These are phyloP conservation scores for Mycena chlorophos DNA, from an alignment of 768 basidiomycete species.

Conservation along the genomic window DNA sequence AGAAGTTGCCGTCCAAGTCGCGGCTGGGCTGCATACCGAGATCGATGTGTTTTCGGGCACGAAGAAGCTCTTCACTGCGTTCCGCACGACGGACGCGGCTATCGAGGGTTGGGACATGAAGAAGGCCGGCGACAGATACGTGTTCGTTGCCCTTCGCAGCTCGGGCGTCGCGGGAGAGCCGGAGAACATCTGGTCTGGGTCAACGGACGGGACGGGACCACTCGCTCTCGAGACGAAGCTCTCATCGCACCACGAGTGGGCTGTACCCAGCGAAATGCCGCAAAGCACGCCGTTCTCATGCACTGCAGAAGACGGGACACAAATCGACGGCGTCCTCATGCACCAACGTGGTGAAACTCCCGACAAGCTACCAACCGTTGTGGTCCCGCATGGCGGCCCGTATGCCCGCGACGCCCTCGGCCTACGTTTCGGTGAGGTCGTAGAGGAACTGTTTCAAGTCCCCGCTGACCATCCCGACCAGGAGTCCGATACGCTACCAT, in stretches of 20 bases:
- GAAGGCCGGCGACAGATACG: slow-evolving; percentile 6
- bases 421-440: slow-evolving; percentile 5
- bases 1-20: slow-evolving; percentile 14
- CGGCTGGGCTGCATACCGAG: slow-evolving; percentile 12
- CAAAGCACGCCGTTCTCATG: slow-evolving; percentile 17
- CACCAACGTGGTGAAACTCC: slow-evolving; percentile 8
- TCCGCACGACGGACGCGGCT: slow-evolving; percentile 13
- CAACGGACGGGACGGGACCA: not conserved
- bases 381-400: slow-evolving; percentile 18
- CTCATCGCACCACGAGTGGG: slow-evolving; percentile 19
- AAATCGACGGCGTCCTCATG: slow-evolving; percentile 11
- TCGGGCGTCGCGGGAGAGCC: slow-evolving; percentile 17
- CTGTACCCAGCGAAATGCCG: slow-evolving; percentile 10
- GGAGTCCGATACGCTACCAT: slow-evolving; percentile 3
- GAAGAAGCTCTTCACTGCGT: slow-evolving; percentile 2
- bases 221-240: slow-evolving; percentile 12
- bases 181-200: slow-evolving; percentile 16
- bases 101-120: slow-evolving; percentile 16
- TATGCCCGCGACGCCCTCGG: slow-evolving; percentile 11
- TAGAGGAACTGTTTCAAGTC: no score
- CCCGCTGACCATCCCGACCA: not conserved
- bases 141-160: slow-evolving; percentile 14
- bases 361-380: slow-evolving; percentile 10
- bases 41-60: slow-evolving; percentile 10
- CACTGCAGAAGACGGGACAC: slow-evolving; percentile 11